These are phyloP conservation scores for Hypoxylon sp. DNA, from an alignment of 2,329 filamentous ascomycete species.

Conservation along the genomic window DNA sequence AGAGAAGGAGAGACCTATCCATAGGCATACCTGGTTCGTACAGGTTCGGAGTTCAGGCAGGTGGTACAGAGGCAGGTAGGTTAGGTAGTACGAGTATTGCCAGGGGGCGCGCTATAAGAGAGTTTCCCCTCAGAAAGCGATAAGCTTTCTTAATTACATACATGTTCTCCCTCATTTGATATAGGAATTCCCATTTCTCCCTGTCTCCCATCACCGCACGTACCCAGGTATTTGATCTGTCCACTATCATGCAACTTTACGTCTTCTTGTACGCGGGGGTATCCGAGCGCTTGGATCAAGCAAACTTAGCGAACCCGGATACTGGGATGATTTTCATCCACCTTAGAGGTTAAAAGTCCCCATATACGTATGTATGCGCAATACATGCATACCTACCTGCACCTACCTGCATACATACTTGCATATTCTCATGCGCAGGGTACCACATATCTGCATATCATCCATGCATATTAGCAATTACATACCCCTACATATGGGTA, in stretches of 20 bases:
- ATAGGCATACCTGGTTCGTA: conserved; percentile 8
- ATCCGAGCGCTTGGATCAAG: conserved; percentile 39
- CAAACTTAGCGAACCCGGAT: conserved; percentile 40
- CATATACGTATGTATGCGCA: conserved; percentile 20
- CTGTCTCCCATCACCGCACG: conserved; percentile 2
- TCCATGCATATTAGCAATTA: conserved; percentile 10
- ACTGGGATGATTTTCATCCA: conserved; percentile 37
- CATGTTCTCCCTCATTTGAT: conserved; percentile 29
- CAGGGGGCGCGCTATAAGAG: conserved; percentile 13
- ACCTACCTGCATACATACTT: conserved; percentile 22
- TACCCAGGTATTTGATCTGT: conserved; percentile 7
- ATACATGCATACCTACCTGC: conserved; percentile 29
- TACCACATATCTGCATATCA: conserved; percentile 32
- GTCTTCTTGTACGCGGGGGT: conserved; percentile 28
- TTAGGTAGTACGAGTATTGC: not conserved
- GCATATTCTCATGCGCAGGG: conserved; percentile 25
- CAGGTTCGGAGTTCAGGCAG: no score
- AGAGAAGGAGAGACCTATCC: not conserved
- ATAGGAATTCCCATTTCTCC: conserved; percentile 15
- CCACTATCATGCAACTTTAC: conserved; percentile 35
- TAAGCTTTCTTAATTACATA: conserved; percentile 32
- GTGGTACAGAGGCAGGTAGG: no score
- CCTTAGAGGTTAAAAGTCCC: conserved; percentile 32
- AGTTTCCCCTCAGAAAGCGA: conserved; percentile 16
- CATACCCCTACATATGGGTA: not conserved